Percentiles rank a stretch among this genome's conserved stretches.
These are phyloP conservation scores for Hymenoscyphus salicellus DNA, from an alignment of 2,329 filamentous ascomycete genomes.

Conservation along the genomic window DNA sequence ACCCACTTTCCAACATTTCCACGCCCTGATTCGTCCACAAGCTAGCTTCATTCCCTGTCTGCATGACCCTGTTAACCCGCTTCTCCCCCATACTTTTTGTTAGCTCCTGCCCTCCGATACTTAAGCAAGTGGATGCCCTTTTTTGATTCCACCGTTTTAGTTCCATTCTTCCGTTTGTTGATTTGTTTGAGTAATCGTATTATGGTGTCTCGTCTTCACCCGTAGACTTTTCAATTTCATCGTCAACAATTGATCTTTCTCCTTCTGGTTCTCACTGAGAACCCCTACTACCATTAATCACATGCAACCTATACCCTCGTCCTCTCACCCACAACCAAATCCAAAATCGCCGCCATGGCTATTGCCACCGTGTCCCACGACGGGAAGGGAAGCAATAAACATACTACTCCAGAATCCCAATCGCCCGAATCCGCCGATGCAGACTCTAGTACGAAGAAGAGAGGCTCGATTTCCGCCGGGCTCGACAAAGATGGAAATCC, in stretches of 20 bases:
- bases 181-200: neutral
- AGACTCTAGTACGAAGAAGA: slow-evolving; percentile 2
- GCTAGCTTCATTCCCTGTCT: slow-evolving; percentile 3
- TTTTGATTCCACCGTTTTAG: neutral
- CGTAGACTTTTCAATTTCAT: neutral
- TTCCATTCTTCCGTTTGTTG: neutral
- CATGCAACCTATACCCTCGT: slow-evolving; percentile 1
- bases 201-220: neutral
- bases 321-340: neutral
- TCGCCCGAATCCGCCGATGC: neutral
- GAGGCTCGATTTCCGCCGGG: neutral
- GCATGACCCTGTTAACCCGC: neutral
- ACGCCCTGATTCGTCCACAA: neutral
- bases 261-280: neutral
- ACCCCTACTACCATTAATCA: neutral
- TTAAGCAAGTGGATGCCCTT: slow-evolving; percentile 1
- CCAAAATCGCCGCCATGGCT: neutral
- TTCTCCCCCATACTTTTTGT: slow-evolving; percentile 1
- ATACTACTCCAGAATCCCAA: neutral
- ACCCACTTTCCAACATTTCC: neutral
- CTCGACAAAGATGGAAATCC: slow-evolving; percentile 5
- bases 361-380: neutral
- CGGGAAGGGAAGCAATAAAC: neutral
- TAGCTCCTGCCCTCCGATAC: slow-evolving; percentile 4
- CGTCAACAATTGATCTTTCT: neutral